Base-by-base conservation (phyloP, 2,329 filamentous ascomycete genomes). In the Zymoseptoria ardabiliae region DNA sequence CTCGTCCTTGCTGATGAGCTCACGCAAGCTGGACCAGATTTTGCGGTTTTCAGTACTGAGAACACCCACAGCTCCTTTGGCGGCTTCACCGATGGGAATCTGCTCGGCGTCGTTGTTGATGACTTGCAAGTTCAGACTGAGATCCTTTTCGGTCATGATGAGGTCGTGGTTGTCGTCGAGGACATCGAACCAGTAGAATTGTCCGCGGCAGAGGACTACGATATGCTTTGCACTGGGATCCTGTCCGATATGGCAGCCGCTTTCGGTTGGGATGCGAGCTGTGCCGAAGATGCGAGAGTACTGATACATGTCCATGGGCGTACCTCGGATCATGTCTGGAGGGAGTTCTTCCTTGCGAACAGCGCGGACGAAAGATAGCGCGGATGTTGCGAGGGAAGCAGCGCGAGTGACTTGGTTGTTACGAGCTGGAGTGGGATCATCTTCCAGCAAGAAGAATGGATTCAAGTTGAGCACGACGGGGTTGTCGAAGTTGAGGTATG, bases 131-230 rank as follows among this genome's bases (percentile, higher is more conserved):
- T 99, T 97, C 71, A 96, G 81, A 6, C 89, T 86, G 57, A 99
- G 83, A 69, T 99, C 94, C 73, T 90, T 93, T 74, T 97, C 94
- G 0, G 88, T 92, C 93, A 97, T 97, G 75, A 99, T 96, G 58
- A 96, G 78, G 73, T 99, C 94, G 6, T 89, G 89, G 74, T 96
- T 96, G 66, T 93, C 88, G 68, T 99, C 94, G 19, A 99, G 79
- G 1, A 97, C 92, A 73, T 99, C 94, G 69, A 99, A 99, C 93
- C 93, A 97, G 76, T 99, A 99, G 70, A 97, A 92, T 67, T 99
- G 94, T 1, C 94, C 94, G 65, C 93, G 90, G 71, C 91, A 96
- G 76, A 97, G 82, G 50, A 97, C 91, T 9, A 97, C 89, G 45
- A 99, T 81, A 73, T 99, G 94, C 76, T 91, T 96, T 3, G 93